Conservation (phyloP, 495 filamentous ascomycete genomes). For the Annulohypoxylon moriforme region DNA sequence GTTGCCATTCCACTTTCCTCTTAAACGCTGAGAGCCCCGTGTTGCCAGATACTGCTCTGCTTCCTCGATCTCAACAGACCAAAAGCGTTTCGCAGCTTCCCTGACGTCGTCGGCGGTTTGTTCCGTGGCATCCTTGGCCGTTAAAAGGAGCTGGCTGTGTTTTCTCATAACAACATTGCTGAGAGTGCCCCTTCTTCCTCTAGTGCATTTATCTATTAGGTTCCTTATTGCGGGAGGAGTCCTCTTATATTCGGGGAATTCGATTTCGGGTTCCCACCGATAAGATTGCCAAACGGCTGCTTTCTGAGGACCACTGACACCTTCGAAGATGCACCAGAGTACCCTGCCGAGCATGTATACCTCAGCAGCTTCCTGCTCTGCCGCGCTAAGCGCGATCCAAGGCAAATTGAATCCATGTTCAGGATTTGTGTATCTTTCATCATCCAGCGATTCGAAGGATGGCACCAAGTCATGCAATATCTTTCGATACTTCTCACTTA, state of each 20-base stretch:
- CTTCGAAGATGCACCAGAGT: constrained; percentile 66
- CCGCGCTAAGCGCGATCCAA: constrained; percentile 56
- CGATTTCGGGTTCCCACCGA: constrained; percentile 57
- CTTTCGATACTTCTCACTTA: constrained; percentile 47
- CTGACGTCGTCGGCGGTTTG: constrained; percentile 48
- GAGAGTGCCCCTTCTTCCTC: constrained; percentile 52
- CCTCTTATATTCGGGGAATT: constrained; percentile 56
- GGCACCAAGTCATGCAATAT: constrained; percentile 54
- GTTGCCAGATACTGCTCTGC: constrained; percentile 53
- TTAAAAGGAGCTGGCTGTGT: constrained; percentile 53
- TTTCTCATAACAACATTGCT: constrained; percentile 51
- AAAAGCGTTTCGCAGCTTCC: constrained; percentile 52
- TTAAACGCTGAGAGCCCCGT: constrained; percentile 45
- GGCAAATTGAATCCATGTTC: constrained; percentile 58
- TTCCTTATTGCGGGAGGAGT: constrained; percentile 53
- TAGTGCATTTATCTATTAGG: constrained; percentile 59
- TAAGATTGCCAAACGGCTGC: constrained; percentile 63
- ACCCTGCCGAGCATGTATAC: constrained; percentile 65
- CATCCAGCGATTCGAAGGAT: constrained; percentile 51
- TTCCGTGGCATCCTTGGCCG: constrained; percentile 29
- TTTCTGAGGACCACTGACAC: constrained; percentile 58
- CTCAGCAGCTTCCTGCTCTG: constrained; percentile 60
- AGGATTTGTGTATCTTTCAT: constrained; percentile 52
- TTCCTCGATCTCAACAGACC: constrained; percentile 54
- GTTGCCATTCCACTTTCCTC: constrained; percentile 57